Base-by-base conservation (phyloP, 148 eudicot genomes). In the Talinum fruticosum region DNA sequence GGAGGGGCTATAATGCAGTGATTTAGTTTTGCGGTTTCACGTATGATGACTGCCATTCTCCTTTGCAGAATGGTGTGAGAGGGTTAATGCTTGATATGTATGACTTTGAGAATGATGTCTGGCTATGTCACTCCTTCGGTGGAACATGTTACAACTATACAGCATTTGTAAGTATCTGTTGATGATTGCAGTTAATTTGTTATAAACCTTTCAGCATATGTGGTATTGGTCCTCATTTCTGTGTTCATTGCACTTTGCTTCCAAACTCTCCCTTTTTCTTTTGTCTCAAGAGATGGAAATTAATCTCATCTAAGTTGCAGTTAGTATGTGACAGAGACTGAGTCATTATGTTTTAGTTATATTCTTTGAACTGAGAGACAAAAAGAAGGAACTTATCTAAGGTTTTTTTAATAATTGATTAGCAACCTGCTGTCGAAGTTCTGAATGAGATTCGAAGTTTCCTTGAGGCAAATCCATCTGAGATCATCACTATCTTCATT, bases 31-130 rank as follows among this genome's bases (percentile, higher is more conserved):
- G 29, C 65, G 26, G 10, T 21, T 66, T 78, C 44, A 32, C 54
- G 18, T 66, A 59, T 19, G 54, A 59, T 73, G 68, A 51, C 65
- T 45, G 19, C n/a, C 36, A 72, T 26, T 51, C 44, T 69, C 13
- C 26, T 47, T 57, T 87, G 88, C 92, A 93, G 97, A 88, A 90
- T 83, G 97, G 98, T 73, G 97, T 93, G 81, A 82, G 97, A 84
- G 97, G 98, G 29, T 77, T 96, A 80, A 96, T 96, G 99, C 98
- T 96, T 73, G 98, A 96, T 84, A 87, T 91, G 97, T 96, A 96
- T 79, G 99, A 96, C 86, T 96, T 93, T 45, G 71, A 89, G 12
- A 86, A 90, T 68, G 99, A 93, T 65, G 84, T 96, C 44, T 96
- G 99, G 99, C 81, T 96, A 75, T 93, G 98, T 80, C 99, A 96